Base-by-base conservation (phyloP, 2,329 filamentous ascomycete species). In the Alternaria arborescens region DNA sequence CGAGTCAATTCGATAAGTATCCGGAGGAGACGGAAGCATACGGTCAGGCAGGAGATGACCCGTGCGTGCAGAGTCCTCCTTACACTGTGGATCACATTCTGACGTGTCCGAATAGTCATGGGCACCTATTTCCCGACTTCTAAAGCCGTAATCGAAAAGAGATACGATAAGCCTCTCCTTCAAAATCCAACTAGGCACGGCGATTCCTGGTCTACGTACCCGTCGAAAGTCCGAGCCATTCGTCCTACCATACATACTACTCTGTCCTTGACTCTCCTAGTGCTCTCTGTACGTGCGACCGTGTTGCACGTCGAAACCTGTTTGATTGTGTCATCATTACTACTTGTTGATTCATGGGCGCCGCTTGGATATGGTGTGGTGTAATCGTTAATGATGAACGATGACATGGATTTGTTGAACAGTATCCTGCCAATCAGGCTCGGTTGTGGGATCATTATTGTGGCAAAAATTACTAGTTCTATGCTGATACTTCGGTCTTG, bases 1-100 rank as follows among this genome's bases (percentile, higher is more conserved):
- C 95, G 52, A 97, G 94, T 81, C 92, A 97, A 80, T 99, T 99
- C 76, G 95, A 99, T 81, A 92, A 94, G 79, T 99, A 99, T 79
- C 94, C 95, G 2, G 95, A 99, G 80, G 95, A 99, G 80, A 93
- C 92, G 44, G 95, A 99, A 80, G 88, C 90, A 76, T 99, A 99
- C 77, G 95, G 95, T 40, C 83, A 86, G 69, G 82, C 82, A 55
- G 93, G 92, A 46, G 84, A 89, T 66, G 94, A 98, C 80, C 90
- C 93, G 94, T 97, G 85, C 83, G 94, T 91, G 66, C 51, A 70
- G 69, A 66, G 64, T 63, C 69, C 69, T 62, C 69, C 68, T 61
- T 64, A 63, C 18, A 61, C 28, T 58, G 52, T 69, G 66, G 65
- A 69, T 44, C 62, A 72, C 52, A 69, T 72, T 71, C 70, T 72